These are phyloP conservation scores for Dictyophora rubrovolvata DNA, from an alignment of 768 basidiomycete species.

Conservation along the genomic window DNA sequence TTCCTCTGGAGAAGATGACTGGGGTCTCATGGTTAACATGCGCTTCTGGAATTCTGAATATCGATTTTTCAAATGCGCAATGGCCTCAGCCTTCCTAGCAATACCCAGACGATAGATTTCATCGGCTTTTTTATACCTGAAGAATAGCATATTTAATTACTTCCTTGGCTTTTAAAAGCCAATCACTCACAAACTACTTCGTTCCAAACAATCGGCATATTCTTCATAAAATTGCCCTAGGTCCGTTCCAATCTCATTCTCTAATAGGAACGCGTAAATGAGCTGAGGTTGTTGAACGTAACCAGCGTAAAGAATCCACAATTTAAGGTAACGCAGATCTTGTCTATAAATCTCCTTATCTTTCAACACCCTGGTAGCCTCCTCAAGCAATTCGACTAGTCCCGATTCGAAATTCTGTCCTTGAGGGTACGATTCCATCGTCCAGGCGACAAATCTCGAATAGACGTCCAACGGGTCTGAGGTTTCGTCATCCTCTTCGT, in stretches of 20 bases:
- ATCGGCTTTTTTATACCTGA: slow-evolving; percentile 50
- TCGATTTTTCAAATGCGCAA: slow-evolving; percentile 32
- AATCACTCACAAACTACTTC: slow-evolving; percentile 26
- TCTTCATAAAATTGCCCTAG: slow-evolving; percentile 37
- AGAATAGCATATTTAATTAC: not conserved
- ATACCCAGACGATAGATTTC: slow-evolving; percentile 38
- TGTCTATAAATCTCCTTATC: slow-evolving; percentile 27
- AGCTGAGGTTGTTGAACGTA: slow-evolving; percentile 33
- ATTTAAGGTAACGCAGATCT: slow-evolving; percentile 34
- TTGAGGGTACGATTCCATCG: slow-evolving; percentile 33
- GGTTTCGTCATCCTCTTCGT: not conserved
- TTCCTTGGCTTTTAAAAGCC: not conserved
- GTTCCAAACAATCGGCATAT: slow-evolving; percentile 32
- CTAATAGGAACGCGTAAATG: slow-evolving; percentile 34
- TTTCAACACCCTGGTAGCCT: slow-evolving; percentile 32
- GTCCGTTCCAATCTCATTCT: slow-evolving; percentile 31
- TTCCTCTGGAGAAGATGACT: slow-evolving; percentile 24
- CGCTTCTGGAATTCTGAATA: slow-evolving; percentile 32
- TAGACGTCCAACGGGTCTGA: slow-evolving; percentile 31
- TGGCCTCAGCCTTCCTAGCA: slow-evolving; percentile 29
- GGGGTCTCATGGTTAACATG: slow-evolving; percentile 22
- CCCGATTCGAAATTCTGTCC: slow-evolving; percentile 26
- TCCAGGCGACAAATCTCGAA: slow-evolving; percentile 34
- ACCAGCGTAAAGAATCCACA: slow-evolving; percentile 38
- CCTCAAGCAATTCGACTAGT: slow-evolving; percentile 34